Percentiles rank a stretch among this genome's conserved stretches.
Conservation (phyloP, 2,329 filamentous ascomycete species). For the Xylariaceae sp. region DNA sequence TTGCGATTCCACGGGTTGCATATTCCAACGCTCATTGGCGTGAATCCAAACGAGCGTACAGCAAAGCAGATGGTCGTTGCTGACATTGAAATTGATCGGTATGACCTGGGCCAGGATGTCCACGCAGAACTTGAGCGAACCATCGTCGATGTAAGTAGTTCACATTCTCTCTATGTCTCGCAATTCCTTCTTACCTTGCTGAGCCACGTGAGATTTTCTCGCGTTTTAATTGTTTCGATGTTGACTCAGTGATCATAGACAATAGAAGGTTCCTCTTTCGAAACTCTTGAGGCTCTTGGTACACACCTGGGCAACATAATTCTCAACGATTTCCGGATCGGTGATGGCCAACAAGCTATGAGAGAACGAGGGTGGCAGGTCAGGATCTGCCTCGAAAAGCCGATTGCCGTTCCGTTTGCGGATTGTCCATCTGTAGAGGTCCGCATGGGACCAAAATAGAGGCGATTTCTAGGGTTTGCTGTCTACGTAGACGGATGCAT, state of each 20-base stretch:
- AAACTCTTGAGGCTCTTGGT: constrained; percentile 61
- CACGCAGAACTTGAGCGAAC: constrained; percentile 55
- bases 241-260: constrained; percentile 33
- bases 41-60: constrained; percentile 66
- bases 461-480: too few relatives aligned
- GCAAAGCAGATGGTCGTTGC: constrained; percentile 64
- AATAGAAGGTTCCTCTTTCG: constrained; percentile 54
- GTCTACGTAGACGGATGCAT: too few relatives aligned
- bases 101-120: constrained; percentile 43
- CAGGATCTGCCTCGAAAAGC: constrained; percentile 64
- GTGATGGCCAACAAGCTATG: constrained; percentile 31
- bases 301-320: constrained; percentile 44
- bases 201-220: not conserved
- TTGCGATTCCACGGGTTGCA: constrained; percentile 55
- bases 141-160: constrained; percentile 54
- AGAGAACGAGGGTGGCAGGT: constrained; percentile 48
- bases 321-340: constrained; percentile 38
- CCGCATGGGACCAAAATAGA: constrained; percentile 25
- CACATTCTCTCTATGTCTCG: too few relatives aligned
- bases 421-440: constrained; percentile 68
- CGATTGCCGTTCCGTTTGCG: constrained; percentile 67
- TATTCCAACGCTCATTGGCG: constrained; percentile 65
- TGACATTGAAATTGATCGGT: constrained; percentile 58
- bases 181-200: too few relatives aligned
- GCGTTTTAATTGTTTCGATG: not conserved